A percentile compares a stretch with the other conserved stretches of the same genome.
These are phyloP conservation scores for Populus deltoides DNA, from an alignment of 345 rosid species.

Conservation along the genomic window DNA sequence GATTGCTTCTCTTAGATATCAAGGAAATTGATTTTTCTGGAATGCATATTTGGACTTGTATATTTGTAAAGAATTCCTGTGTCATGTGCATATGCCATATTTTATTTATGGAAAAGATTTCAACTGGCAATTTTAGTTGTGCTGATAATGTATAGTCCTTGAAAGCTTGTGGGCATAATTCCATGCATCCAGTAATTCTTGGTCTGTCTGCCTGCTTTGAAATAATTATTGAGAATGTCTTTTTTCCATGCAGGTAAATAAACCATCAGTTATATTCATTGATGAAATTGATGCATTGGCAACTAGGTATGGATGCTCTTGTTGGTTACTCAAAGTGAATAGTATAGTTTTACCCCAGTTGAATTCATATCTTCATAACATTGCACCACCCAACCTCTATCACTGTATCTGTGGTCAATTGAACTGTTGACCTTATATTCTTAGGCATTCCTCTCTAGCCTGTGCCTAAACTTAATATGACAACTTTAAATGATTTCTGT, in stretches of 20 bases:
- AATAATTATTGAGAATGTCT: conserved; percentile 13
- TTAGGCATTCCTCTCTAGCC: neutral
- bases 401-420: neutral
- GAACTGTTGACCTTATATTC: neutral
- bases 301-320: conserved; percentile 55
- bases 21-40: neutral
- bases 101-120: neutral
- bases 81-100: neutral
- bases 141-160: neutral
- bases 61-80: neutral
- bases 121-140: conserved; percentile 1
- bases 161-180: neutral
- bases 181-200: conserved; percentile 5
- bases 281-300: conserved; percentile 97
- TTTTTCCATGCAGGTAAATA: conserved; percentile 71
- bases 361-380: neutral
- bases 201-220: conserved; percentile 1
- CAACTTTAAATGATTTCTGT: conserved; percentile 5
- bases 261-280: conserved; percentile 90
- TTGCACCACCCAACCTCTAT: neutral
- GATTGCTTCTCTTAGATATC: neutral
- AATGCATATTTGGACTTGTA: neutral
- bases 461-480: neutral
- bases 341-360: neutral
- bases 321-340: neutral